These are phyloP conservation scores for Pseudonectria buxi DNA, from an alignment of 2,329 filamentous ascomycete species.

Conservation along the genomic window DNA sequence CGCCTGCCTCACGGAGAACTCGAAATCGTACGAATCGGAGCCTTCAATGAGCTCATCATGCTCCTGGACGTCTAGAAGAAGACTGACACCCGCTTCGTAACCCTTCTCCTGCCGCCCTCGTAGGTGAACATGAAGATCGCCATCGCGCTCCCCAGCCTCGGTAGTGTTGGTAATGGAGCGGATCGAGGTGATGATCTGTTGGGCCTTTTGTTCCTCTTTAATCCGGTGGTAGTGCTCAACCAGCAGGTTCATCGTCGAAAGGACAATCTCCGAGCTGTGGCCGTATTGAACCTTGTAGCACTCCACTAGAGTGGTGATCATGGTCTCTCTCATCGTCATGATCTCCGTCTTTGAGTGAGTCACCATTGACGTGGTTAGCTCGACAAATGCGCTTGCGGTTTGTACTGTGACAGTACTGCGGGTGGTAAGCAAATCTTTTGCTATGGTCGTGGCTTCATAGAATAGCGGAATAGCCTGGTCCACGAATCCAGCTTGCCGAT, in stretches of 20 bases:
- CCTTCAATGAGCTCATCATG: conserved; percentile 30
- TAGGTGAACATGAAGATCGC: conserved; percentile 23
- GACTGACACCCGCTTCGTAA: conserved; percentile 16
- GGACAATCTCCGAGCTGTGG: conserved; percentile 6
- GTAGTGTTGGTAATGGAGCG: conserved; percentile 13
- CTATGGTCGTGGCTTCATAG: conserved; percentile 8
- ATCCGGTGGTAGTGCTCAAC: conserved; percentile 7
- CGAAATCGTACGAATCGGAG: conserved; percentile 3
- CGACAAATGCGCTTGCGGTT: conserved; percentile 8
- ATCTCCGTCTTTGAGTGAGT: conserved; percentile 7
- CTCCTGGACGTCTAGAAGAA: conserved; percentile 35
- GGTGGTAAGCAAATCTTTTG: conserved; percentile 5
- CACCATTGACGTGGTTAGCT: conserved; percentile 5
- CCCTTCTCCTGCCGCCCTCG: conserved; percentile 15
- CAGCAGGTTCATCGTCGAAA: conserved; percentile 4
- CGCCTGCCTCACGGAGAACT: conserved; percentile 20
- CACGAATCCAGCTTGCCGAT: conserved; percentile 8
- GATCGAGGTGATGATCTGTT: conserved; percentile 10
- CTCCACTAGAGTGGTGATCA: conserved; percentile 6
- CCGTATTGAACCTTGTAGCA: conserved; percentile 13
- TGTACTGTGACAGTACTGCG: conserved; percentile 9
- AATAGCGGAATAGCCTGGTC: conserved; percentile 5
- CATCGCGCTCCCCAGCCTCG: conserved; percentile 15
- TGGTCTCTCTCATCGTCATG: conserved; percentile 20
- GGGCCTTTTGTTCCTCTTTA: conserved; percentile 8